Base-by-base conservation (phyloP, 306 rosid genomes). In the Macrotyloma uniflorum region DNA sequence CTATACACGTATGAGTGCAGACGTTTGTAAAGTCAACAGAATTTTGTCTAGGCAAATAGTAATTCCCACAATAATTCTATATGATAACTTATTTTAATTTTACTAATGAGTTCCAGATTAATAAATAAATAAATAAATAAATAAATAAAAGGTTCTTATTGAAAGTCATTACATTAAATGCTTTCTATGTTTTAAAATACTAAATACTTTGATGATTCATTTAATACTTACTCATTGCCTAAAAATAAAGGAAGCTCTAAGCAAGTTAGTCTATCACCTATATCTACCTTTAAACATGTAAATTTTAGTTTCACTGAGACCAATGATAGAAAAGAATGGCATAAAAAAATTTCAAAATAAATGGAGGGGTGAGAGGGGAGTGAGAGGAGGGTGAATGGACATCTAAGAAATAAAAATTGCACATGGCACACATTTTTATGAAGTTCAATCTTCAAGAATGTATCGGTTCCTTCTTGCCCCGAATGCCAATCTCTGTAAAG, bases 391-490 rank as follows among this genome's bases (percentile, higher is more conserved):
- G 8, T 38, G 12, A 20, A 62, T 62, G 3, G 45, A 16, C 9
- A 62, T 32, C n/a, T 16, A 6, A 19, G 4, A 40, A 32, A 65
- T 53, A 47, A 59, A 61, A 61, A 5, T 42, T 18, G 81, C 43
- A 72, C 80, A 66, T 32, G 66, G 4, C 28, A 59, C 72, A 80
- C 45, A 30, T 1, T 45, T 63, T 69, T 1, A 67, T 75, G 72
- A 55, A 6, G 70, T 67, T 94, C 87, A 92, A 79, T 94, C 97
- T 83, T 94, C 98, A 61, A 87, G 88, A 75, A 94, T 6, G 70
- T 90, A 82, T 55, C 82, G 87, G 86, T 92, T 94, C 89, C 94
- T 92, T 84, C 98, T 89, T 74, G 97, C 97, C n/a, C 98, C 97
- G 36, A 94, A 92, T 72, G 97, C 96, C 40, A 92, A 49, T 82